Evolutionary conservation across 2,329 filamentous ascomycete genomes (phyloP), one percentile per base, ranked within the genome.

Genomic region (Exophiala sideris): DNA sequence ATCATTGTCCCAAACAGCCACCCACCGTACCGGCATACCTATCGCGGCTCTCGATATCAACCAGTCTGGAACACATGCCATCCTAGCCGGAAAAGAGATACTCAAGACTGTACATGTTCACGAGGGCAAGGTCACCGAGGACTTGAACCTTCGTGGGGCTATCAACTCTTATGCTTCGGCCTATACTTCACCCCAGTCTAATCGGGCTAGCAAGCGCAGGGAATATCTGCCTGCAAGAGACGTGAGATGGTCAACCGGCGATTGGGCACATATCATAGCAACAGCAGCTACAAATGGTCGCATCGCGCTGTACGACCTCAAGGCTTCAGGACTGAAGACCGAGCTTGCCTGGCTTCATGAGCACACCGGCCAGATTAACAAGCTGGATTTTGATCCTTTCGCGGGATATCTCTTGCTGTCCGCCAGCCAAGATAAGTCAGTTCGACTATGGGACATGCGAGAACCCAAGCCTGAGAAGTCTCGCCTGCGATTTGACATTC

Each of bases 191-290:
- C 65, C 71, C 35, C 70, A 72, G 18, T 70, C 71, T 44, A 58
- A 60, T 32, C 53, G 53, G 9, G 72, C 75, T 39, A 71, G 76
- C 46, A 75, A 79, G 39, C 74, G 81, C 65, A 78, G 80, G 58
- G 79, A 83, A 56, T 80, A 80, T 56, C 73, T 85, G 58, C 80
- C 81, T 50, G 81, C 84, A 60, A 81, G 81, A 57, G 83, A 86
- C 68, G 83, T 86, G 29, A 84, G 84, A 60, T 86, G 83, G 83
- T 85, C 83, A 48, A 82, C 84, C 70, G 79, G 81, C 55, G 75
- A 76, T 49, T 84, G 78, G 66, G 78, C 77, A 62, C 77, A 79
- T 56, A 79, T 79, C 62, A 82, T 86, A 59, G 83, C 82, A 36
- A 85, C 83, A 9, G 83, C 83, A 21, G 83, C 81, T 20, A 79